Conservation (phyloP, 2,329 filamentous ascomycete species). For the Verticillium albo-atrum region DNA sequence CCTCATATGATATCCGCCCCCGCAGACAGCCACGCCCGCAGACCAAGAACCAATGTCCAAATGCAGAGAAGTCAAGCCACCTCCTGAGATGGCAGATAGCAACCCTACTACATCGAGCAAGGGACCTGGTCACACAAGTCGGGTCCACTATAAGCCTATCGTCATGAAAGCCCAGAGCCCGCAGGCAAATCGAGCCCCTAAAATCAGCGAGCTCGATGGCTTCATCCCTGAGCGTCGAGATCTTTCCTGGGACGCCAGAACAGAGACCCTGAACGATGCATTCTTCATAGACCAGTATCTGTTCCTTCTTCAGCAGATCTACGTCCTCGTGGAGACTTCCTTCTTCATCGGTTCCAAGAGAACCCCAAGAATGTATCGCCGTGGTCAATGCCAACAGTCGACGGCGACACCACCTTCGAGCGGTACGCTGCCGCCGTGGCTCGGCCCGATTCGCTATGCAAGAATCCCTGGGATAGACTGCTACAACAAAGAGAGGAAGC, state of each 20-base stretch:
- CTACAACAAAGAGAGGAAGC: conserved; percentile 17
- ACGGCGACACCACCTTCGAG: conserved; percentile 13
- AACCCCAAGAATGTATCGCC: conserved; percentile 8
- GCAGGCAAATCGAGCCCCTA: neutral
- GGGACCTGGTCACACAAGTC: no score
- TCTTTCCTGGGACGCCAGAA: conserved; percentile 1
- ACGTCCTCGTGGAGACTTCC: conserved; percentile 11
- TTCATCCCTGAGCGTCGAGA: conserved; percentile 5
- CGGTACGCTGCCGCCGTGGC: conserved; percentile 20
- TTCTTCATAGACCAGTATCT: conserved; percentile 5
- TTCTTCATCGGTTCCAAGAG: neutral
- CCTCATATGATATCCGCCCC: no score
- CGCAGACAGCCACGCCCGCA: no score
- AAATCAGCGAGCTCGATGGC: neutral
- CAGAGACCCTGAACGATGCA: neutral
- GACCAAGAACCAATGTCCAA: no score
- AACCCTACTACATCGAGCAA: no score
- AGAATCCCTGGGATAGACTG: conserved; percentile 21
- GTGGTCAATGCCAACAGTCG: conserved; percentile 16
- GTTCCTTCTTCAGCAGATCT: conserved; percentile 16
- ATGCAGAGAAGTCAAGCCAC: no score
- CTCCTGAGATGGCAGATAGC: no score
- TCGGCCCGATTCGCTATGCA: conserved; percentile 15
- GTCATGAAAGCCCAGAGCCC: no score
- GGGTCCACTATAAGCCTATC: no score